Evolutionary conservation across 2,329 filamentous ascomycete species (phyloP).

Genomic region (Macroventuria anomochaeta): DNA sequence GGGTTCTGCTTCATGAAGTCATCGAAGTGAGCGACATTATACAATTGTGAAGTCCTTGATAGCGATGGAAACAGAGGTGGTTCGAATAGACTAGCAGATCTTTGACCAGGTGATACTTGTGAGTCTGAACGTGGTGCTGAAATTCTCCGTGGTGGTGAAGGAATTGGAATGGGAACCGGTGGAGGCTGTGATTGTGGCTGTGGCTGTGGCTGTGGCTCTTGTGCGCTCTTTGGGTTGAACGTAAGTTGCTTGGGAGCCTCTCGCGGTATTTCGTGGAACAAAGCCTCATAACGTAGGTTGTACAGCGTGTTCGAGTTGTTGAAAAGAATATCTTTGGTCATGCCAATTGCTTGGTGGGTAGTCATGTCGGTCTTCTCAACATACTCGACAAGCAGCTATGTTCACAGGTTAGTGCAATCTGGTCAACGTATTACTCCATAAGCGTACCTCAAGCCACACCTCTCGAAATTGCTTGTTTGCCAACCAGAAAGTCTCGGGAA

Average conservation of each 20-base stretch:
- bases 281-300: slow-evolving; percentile 59
- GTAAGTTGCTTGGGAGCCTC: slow-evolving; percentile 32
- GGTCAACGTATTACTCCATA: background rate
- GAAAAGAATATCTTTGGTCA: slow-evolving; percentile 74
- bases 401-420: slow-evolving; percentile 1
- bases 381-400: slow-evolving; percentile 69
- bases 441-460: slow-evolving; percentile 68
- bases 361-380: slow-evolving; percentile 69
- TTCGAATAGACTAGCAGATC: slow-evolving; percentile 23
- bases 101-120: background rate
- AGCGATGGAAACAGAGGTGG: slow-evolving; percentile 37
- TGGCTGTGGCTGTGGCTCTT: slow-evolving; percentile 2
- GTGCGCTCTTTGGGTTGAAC: slow-evolving; percentile 27
- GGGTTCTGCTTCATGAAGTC: slow-evolving; percentile 60
- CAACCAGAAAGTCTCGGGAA: slow-evolving; percentile 78
- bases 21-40: slow-evolving; percentile 51
- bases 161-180: slow-evolving; percentile 14
- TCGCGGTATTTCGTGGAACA: slow-evolving; percentile 35
- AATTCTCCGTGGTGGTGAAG: slow-evolving; percentile 1
- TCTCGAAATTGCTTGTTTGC: slow-evolving; percentile 75
- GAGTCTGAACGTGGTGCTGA: slow-evolving; percentile 1
- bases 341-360: slow-evolving; percentile 65
- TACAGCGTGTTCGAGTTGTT: slow-evolving; percentile 80
- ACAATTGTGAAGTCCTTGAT: slow-evolving; percentile 40
- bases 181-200: slow-evolving; percentile 3